phyloP scores from a whole-genome alignment of 2,329 filamentous ascomycete genomes.

The Ophiocordyceps unilateralis region DNA sequence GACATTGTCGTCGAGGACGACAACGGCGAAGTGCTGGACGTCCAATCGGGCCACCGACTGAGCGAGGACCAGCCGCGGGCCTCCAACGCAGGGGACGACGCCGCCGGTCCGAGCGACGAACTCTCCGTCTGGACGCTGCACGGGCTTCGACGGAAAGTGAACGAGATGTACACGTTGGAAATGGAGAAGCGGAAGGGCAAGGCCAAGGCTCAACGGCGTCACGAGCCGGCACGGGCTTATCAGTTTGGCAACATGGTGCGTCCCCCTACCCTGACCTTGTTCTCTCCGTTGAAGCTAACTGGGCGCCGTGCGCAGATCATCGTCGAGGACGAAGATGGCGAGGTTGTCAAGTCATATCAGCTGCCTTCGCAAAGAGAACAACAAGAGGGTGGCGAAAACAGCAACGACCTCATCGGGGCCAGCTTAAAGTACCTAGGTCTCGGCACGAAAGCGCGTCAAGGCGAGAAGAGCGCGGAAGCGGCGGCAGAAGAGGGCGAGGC shows the following conservation, averaged over 20 bases:
- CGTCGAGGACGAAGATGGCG: constrained; percentile 72
- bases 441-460: constrained; percentile 23
- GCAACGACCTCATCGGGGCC: constrained; percentile 20
- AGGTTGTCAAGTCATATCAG: constrained; percentile 73
- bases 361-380: constrained; percentile 36
- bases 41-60: constrained; percentile 22
- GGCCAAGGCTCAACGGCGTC: constrained; percentile 38
- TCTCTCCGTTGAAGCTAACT: neutral
- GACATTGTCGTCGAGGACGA: constrained; percentile 69
- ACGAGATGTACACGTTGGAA: constrained; percentile 39
- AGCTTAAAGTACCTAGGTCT: constrained; percentile 39
- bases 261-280: constrained; percentile 6
- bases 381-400: constrained; percentile 18
- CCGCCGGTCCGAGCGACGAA: constrained; percentile 2
- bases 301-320: constrained; percentile 43
- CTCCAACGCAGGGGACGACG: neutral
- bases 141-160: constrained; percentile 31
- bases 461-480: constrained; percentile 16
- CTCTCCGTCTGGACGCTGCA: constrained; percentile 14
- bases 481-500: constrained; percentile 15
- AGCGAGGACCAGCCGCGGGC: neutral
- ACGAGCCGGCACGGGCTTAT: constrained; percentile 65
- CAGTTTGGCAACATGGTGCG: constrained; percentile 66
- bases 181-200: constrained; percentile 45
- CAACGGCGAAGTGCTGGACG: constrained; percentile 69